Conservation (phyloP, 2,329 filamentous ascomycete genomes). For the Thielaviopsis punctulata region DNA sequence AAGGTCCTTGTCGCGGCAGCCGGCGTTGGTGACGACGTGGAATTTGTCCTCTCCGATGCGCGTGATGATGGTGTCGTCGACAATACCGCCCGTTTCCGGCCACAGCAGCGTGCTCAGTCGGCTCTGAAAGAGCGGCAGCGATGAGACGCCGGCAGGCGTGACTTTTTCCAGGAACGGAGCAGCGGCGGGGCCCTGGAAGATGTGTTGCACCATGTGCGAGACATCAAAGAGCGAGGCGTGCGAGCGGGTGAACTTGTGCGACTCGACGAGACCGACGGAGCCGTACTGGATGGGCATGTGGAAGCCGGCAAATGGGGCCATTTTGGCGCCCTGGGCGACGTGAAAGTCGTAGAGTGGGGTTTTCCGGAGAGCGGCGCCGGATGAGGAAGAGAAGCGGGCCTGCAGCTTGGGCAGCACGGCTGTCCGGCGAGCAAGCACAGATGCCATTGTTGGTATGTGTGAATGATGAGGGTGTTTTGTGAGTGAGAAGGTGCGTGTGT, state of each 20-base stretch:
- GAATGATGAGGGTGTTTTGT: background rate
- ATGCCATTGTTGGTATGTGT: constrained; percentile 3
- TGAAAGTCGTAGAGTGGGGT: constrained; percentile 70
- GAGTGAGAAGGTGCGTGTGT: background rate
- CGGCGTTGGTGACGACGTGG: constrained; percentile 93
- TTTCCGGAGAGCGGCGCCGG: constrained; percentile 28
- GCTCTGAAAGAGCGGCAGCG: constrained; percentile 49
- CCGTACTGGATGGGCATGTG: constrained; percentile 85
- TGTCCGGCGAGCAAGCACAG: constrained; percentile 7
- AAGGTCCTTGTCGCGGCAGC: constrained; percentile 75
- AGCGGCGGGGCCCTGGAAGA: constrained; percentile 65
- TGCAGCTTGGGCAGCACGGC: constrained; percentile 3
- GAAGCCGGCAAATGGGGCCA: constrained; percentile 92
- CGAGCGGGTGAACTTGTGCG: constrained; percentile 75
- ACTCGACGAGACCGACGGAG: constrained; percentile 59
- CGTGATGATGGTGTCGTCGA: constrained; percentile 87
- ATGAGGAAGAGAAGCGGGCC: constrained; percentile 10
- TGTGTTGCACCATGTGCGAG: constrained; percentile 89
- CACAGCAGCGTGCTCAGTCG: constrained; percentile 75
- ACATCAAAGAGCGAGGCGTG: constrained; percentile 91
- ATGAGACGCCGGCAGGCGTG: constrained; percentile 56
- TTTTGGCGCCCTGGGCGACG: constrained; percentile 64
- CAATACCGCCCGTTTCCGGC: constrained; percentile 68
- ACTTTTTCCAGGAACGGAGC: constrained; percentile 67
- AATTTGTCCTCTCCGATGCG: constrained; percentile 56